A percentile compares a stretch with the other conserved stretches of the same genome.
phyloP scores from a whole-genome alignment of 805 yeast species.

The Saturnispora saitoi region DNA sequence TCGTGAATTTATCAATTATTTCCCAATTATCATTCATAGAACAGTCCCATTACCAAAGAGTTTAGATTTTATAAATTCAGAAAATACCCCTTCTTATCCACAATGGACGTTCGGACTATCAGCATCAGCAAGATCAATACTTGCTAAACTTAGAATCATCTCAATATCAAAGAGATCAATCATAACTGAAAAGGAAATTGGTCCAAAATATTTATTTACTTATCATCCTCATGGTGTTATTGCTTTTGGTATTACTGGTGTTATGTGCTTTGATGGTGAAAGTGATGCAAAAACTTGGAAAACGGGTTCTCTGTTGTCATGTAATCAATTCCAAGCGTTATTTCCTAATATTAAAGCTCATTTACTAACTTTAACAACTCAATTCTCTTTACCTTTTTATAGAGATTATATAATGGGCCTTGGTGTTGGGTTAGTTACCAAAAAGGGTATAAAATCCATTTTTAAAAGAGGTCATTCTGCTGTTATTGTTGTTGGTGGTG shows the following conservation, averaged over 20 bases:
- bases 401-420: slow-evolving; percentile 75
- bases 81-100: slow-evolving; percentile 6
- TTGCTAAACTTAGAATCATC: slow-evolving; percentile 2
- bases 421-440: slow-evolving; percentile 81
- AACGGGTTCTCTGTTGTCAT: slow-evolving; percentile 5
- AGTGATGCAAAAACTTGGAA: slow-evolving; percentile 2
- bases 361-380: slow-evolving; percentile 71
- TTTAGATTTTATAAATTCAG: slow-evolving; percentile 29
- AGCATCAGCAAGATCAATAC: background rate
- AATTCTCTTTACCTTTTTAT: slow-evolving; percentile 76
- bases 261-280: slow-evolving; percentile 1
- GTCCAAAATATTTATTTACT: slow-evolving; percentile 80
- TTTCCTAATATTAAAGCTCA: slow-evolving; percentile 84
- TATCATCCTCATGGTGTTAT: slow-evolving; percentile 97
- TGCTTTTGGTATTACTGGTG: slow-evolving; percentile 60
- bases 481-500: slow-evolving; percentile 92
- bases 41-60: slow-evolving; percentile 69
- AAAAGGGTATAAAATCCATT: slow-evolving; percentile 57
- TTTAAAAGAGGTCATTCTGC: slow-evolving; percentile 63
- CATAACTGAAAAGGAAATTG: slow-evolving; percentile 31
- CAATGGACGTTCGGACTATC: slow-evolving; percentile 3
- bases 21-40: slow-evolving; percentile 68
- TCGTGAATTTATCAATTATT: slow-evolving; percentile 68
- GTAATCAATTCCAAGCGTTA: slow-evolving; percentile 34
- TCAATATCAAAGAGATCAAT: slow-evolving; percentile 1